phyloP scores from a whole-genome alignment of 306 rosid genomes.

The Gastrolobium villosum region DNA sequence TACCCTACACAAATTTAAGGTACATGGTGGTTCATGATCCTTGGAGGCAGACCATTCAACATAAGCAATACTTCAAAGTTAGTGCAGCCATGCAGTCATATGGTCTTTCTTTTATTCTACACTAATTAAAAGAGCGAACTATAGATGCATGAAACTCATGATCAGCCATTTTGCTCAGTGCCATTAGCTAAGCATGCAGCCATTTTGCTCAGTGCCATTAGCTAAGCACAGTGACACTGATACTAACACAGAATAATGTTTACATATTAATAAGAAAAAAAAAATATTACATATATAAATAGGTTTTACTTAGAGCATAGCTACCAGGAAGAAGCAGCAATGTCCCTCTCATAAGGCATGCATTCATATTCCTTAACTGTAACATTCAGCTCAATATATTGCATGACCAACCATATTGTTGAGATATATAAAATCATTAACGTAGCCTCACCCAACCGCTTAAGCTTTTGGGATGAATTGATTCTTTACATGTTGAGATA shows the following conservation, averaged over 20 bases:
- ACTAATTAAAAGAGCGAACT: conserved; percentile 4
- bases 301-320: conserved; percentile 14
- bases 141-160: conserved; percentile 9
- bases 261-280: neutral
- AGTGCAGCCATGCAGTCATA: neutral
- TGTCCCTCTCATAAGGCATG: conserved; percentile 17
- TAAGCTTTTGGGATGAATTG: no score
- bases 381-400: conserved; percentile 6
- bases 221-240: neutral
- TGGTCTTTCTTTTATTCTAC: neutral
- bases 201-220: conserved; percentile 19
- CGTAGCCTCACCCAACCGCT: no score
- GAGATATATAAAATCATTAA: no score
- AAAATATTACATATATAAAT: neutral
- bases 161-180: conserved; percentile 16
- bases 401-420: neutral
- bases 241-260: neutral
- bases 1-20: conserved; percentile 73
- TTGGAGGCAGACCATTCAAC: conserved; percentile 44
- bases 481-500: no score
- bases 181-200: neutral
- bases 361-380: conserved; percentile 20
- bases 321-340: conserved; percentile 31
- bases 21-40: conserved; percentile 15
- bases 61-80: neutral